These are phyloP conservation scores for Leptographium wingfieldii DNA, from an alignment of 2,329 filamentous ascomycete species.

Conservation along the genomic window DNA sequence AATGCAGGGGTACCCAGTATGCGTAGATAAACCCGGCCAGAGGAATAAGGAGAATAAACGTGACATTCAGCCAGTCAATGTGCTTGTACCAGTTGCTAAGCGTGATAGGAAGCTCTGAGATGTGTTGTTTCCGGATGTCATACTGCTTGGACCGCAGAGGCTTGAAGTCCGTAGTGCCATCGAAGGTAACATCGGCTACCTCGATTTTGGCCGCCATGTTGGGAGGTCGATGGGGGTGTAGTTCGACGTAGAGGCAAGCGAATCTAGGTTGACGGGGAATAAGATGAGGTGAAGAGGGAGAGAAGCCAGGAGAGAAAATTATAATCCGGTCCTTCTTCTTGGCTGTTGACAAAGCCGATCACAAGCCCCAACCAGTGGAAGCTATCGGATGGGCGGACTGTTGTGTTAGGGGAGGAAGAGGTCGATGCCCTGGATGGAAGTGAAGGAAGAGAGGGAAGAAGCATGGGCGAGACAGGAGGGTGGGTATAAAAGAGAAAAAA, in stretches of 20 bases:
- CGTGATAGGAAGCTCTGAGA: conserved; percentile 71
- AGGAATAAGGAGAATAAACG: conserved; percentile 68
- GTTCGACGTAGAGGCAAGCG: not conserved
- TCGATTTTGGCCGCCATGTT: conserved; percentile 23
- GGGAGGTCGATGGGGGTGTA: conserved; percentile 1
- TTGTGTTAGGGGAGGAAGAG: not conserved
- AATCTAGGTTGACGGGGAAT: not conserved
- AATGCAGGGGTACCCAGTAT: conserved; percentile 63
- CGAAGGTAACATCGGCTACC: conserved; percentile 29
- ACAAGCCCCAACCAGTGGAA: conserved; percentile 5
- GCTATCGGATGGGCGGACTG: not conserved
- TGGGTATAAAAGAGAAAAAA: not conserved
- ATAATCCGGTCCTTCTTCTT: not conserved
- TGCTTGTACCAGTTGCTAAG: conserved; percentile 80
- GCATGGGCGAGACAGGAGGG: not conserved
- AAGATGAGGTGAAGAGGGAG: not conserved
- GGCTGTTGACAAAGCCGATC: not conserved
- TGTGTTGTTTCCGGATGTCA: conserved; percentile 63
- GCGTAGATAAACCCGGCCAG: conserved; percentile 59
- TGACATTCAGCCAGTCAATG: conserved; percentile 85
- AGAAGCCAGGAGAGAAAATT: not conserved
- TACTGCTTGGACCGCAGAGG: conserved; percentile 34
- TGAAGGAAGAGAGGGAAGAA: not conserved
- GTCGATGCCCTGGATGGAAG: not conserved
- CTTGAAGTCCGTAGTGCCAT: conserved; percentile 44